Evolutionary conservation across 352 stramenopile species (phyloP).

Genomic region (Globisporangium sylvaticum): DNA sequence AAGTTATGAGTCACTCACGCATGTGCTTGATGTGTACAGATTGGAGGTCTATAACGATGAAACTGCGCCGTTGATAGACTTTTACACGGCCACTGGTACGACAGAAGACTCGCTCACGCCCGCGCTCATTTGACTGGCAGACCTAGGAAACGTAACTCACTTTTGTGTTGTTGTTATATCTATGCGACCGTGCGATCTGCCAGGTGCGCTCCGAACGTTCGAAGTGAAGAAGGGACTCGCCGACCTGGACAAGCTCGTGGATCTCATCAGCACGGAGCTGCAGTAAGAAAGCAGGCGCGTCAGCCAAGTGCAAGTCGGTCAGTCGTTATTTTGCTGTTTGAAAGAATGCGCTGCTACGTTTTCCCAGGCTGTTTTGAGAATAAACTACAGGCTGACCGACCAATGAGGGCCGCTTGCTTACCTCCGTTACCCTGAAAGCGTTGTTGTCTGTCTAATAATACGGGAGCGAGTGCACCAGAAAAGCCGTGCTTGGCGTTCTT

Average conservation of each 20-base stretch:
- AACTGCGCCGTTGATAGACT: conserved; percentile 83
- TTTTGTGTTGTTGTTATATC: neutral
- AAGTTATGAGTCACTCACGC: neutral
- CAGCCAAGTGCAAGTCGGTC: neutral
- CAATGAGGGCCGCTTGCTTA: neutral
- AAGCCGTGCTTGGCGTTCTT: neutral
- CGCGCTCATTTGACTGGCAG: neutral
- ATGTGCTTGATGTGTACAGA: conserved; percentile 15
- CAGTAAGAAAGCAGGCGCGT: conserved; percentile 17
- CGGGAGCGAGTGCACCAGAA: neutral
- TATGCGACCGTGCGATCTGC: neutral
- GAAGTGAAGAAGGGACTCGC: conserved; percentile 84
- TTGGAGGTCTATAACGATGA: conserved; percentile 89
- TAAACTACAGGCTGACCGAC: neutral
- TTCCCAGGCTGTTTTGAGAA: neutral
- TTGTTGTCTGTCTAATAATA: neutral
- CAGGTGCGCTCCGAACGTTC: conserved; percentile 69
- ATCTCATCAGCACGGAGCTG: conserved; percentile 53
- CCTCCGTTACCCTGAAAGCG: neutral
- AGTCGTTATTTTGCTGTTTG: neutral
- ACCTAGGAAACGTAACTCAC: neutral
- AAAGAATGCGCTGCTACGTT: neutral
- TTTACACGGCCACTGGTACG: conserved; percentile 66
- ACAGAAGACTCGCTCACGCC: conserved; percentile 4
- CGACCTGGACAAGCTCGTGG: conserved; percentile 73